These are phyloP conservation scores for Atalantia buxifolia DNA, from an alignment of 345 rosid species.

Conservation along the genomic window DNA sequence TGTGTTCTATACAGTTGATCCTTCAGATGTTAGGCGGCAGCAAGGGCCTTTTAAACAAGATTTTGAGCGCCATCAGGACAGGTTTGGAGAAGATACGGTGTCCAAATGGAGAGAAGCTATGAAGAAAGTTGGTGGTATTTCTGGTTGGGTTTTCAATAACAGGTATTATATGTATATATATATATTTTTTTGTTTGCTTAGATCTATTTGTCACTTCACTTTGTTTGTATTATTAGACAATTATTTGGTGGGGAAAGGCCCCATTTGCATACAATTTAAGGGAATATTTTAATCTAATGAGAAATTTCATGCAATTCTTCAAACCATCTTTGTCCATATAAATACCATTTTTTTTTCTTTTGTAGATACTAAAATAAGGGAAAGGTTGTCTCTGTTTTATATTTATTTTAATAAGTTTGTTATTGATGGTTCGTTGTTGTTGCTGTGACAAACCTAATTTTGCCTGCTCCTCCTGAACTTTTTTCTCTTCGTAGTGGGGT, in stretches of 20 bases:
- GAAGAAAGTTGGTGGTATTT: constrained; percentile 31
- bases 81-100: constrained; percentile 21
- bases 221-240: background rate
- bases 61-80: constrained; percentile 22
- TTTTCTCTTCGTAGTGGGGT: background rate
- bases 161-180: constrained; percentile 4
- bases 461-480: background rate
- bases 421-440: background rate
- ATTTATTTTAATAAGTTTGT: background rate
- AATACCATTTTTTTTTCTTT: background rate
- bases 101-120: constrained; percentile 43
- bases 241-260: too few species aligned
- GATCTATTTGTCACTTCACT: background rate
- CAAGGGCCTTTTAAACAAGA: constrained; percentile 27
- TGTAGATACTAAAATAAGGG: too few species aligned
- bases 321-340: background rate
- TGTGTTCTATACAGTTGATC: constrained; percentile 45
- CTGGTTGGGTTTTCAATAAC: constrained; percentile 19
- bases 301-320: background rate
- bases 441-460: background rate
- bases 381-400: background rate
- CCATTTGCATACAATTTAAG: background rate
- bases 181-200: background rate
- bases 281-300: background rate
- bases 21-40: constrained; percentile 46